Evolutionary conservation across 257 asterid genomes (phyloP).

Genomic region (Gentiana dahurica): DNA sequence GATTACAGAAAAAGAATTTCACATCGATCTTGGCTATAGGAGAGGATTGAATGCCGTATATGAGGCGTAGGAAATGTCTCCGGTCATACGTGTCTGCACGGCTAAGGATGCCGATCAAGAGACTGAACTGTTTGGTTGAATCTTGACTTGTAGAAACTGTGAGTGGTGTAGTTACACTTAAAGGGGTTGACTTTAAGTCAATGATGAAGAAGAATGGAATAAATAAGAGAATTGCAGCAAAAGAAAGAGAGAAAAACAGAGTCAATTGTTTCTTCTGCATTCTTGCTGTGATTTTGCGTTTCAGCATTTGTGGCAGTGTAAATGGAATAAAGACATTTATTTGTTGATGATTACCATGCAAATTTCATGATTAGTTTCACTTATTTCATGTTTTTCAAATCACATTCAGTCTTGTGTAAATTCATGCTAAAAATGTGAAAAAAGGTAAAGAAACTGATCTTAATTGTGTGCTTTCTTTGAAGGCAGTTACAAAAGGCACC

Average conservation of each 20-base stretch:
- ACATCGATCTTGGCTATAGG: slow-evolving; percentile 34
- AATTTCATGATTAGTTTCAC: slow-evolving; percentile 5
- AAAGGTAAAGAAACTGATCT: slow-evolving; percentile 1
- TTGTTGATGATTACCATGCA: slow-evolving; percentile 1
- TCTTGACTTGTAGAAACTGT: slow-evolving; percentile 5
- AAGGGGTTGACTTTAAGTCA: slow-evolving; percentile 24
- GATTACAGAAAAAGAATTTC: slow-evolving; percentile 50
- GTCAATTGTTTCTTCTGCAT: slow-evolving; percentile 15
- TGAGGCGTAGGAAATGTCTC: slow-evolving; percentile 69
- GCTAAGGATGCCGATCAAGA: slow-evolving; percentile 54
- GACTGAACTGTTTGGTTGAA: slow-evolving; percentile 23
- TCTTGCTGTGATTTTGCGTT: not conserved
- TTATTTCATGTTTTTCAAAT: not conserved
- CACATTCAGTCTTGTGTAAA: not conserved
- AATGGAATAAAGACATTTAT: not conserved
- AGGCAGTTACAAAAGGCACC: too few relatives aligned
- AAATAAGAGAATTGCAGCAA: slow-evolving; percentile 23
- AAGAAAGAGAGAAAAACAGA: slow-evolving; percentile 18
- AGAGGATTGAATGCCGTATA: slow-evolving; percentile 46
- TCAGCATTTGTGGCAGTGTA: not conserved
- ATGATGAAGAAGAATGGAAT: slow-evolving; percentile 34
- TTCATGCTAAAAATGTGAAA: slow-evolving; percentile 9
- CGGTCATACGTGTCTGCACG: slow-evolving; percentile 46
- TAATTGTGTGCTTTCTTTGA: not conserved
- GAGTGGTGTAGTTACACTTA: slow-evolving; percentile 5